Conservation (phyloP, 768 basidiomycete genomes). For the Russula virescens region DNA sequence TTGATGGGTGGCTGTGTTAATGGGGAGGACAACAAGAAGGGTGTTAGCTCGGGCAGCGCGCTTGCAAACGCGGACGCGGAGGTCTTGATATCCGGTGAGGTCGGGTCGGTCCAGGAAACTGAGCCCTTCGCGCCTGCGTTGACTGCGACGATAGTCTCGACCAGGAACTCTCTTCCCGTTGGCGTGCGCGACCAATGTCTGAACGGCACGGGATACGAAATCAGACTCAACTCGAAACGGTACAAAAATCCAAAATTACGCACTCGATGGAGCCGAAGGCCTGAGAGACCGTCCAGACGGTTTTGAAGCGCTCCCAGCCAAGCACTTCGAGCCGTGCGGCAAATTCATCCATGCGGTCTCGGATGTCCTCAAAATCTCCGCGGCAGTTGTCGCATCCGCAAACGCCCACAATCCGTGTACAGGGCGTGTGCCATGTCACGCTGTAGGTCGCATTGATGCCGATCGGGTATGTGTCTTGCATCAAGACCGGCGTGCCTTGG, state of each 20-base stretch:
- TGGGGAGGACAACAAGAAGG: conserved; percentile 10
- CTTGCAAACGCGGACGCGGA: conserved; percentile 33
- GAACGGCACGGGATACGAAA: not conserved
- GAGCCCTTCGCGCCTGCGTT: conserved; percentile 59
- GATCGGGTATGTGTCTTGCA: conserved; percentile 59
- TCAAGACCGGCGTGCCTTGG: conserved; percentile 59
- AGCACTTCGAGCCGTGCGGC: conserved; percentile 50
- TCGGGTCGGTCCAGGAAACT: conserved; percentile 41
- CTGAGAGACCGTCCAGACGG: conserved; percentile 78
- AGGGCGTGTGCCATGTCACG: conserved; percentile 52
- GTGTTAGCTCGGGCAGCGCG: conserved; percentile 26
- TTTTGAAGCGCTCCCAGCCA: conserved; percentile 63
- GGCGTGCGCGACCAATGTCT: conserved; percentile 61
- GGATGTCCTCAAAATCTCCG: conserved; percentile 63
- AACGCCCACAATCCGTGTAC: conserved; percentile 60
- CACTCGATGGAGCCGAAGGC: conserved; percentile 54
- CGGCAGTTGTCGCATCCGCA: conserved; percentile 73
- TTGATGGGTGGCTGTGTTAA: not conserved
- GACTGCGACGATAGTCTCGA: conserved; percentile 58
- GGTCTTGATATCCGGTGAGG: conserved; percentile 35
- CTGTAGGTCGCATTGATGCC: conserved; percentile 62
- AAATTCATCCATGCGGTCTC: conserved; percentile 62
- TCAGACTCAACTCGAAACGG: too few species aligned
- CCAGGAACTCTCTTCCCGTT: conserved; percentile 64
- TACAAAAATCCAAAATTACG: conserved; percentile 13